A percentile compares a stretch with the other conserved stretches of the same genome.
phyloP scores from a whole-genome alignment of 1,139 yeast species.

The Chernovozyma aurita region DNA sequence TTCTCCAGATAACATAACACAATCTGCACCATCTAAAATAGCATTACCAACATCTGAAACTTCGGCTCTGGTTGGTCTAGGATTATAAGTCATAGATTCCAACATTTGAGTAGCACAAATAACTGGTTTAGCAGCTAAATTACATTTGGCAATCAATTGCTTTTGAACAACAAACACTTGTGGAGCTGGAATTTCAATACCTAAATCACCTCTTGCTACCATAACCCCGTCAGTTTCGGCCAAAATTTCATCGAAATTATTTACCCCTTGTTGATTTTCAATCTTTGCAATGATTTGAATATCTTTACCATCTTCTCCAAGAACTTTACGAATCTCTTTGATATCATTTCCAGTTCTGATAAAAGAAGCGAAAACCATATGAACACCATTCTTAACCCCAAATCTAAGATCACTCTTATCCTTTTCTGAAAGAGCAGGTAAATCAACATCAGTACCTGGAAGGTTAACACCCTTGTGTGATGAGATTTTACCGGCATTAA shows the following conservation, averaged over 20 bases:
- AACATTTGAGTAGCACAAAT: constrained; percentile 99
- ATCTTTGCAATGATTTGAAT: constrained; percentile 95
- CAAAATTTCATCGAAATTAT: constrained; percentile 96
- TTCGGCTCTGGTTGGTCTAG: constrained; percentile 99
- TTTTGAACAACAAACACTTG: constrained; percentile 98
- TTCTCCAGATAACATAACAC: constrained; percentile 99
- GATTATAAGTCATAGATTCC: constrained; percentile 99
- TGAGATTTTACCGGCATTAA: constrained; percentile 92
- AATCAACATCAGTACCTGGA: constrained; percentile 98
- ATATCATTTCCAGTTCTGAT: constrained; percentile 94
- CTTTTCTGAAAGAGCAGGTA: constrained; percentile 96
- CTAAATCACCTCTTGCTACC: constrained; percentile 99
- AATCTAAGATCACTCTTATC: constrained; percentile 86
- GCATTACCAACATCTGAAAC: constrained; percentile 99
- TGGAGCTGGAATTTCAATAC: constrained; percentile 99
- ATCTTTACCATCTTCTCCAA: constrained; percentile 95
- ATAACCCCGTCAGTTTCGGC: constrained; percentile 96
- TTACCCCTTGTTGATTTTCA: constrained; percentile 99
- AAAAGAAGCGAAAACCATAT: constrained; percentile 97
- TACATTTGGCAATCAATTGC: constrained; percentile 98
- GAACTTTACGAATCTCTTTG: constrained; percentile 81
- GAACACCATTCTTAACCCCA: constrained; percentile 96
- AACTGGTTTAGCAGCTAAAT: constrained; percentile 98
- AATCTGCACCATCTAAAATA: constrained; percentile 98
- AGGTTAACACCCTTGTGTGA: constrained; percentile 99